Percentiles rank a stretch among this genome's conserved stretches.
These are phyloP conservation scores for Botrytis medusae DNA, from an alignment of 2,329 filamentous ascomycete species.

Conservation along the genomic window DNA sequence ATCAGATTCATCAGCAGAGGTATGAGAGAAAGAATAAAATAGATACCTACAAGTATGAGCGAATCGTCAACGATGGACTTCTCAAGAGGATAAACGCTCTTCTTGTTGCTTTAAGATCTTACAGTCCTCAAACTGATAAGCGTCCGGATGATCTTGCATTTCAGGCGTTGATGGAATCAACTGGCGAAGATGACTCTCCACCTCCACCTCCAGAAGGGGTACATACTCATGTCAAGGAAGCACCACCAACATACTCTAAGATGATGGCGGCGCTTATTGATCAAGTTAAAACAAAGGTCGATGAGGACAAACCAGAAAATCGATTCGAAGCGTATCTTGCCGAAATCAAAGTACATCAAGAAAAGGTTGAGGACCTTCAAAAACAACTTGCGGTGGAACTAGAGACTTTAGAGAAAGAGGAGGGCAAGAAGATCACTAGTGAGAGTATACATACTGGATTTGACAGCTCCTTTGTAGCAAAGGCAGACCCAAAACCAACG, in stretches of 20 bases:
- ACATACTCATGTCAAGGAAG: constrained; percentile 66
- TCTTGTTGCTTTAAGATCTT: constrained; percentile 70
- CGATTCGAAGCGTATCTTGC: constrained; percentile 74
- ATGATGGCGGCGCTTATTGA: constrained; percentile 98
- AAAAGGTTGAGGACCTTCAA: constrained; percentile 77
- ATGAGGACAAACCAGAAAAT: constrained; percentile 67
- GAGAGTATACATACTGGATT: constrained; percentile 88
- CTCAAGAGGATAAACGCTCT: constrained; percentile 80
- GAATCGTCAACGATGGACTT: constrained; percentile 87
- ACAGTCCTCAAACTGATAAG: constrained; percentile 65
- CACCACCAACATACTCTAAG: constrained; percentile 85
- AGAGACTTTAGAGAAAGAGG: constrained; percentile 78
- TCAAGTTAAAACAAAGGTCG: constrained; percentile 76
- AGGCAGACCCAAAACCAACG: constrained; percentile 45
- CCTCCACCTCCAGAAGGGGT: constrained; percentile 76
- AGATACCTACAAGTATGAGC: constrained; percentile 87
- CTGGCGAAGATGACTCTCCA: constrained; percentile 71
- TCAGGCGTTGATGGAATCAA: constrained; percentile 81
- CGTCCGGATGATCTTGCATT: constrained; percentile 82
- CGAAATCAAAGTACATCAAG: constrained; percentile 74
- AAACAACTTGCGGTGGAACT: constrained; percentile 72
- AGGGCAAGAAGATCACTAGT: constrained; percentile 88
- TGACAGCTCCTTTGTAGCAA: constrained; percentile 78
- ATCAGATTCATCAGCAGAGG: constrained; percentile 91
- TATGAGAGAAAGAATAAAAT: constrained; percentile 85